phyloP scores from a whole-genome alignment of 345 rosid species.

The Geranium brycei region DNA sequence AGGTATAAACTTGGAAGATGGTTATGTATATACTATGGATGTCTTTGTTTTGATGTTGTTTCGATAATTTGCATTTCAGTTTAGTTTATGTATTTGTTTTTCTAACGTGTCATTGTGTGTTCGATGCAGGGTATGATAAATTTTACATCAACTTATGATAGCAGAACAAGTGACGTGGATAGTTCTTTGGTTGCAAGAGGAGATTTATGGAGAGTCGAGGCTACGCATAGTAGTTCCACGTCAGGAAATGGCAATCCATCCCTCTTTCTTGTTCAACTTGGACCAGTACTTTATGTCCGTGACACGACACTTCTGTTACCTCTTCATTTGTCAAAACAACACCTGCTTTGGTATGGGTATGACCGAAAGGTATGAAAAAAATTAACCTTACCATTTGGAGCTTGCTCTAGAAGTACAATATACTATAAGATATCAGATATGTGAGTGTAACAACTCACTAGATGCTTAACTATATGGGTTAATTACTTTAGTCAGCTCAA shows the following conservation, averaged over 20 bases:
- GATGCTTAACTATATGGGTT: neutral
- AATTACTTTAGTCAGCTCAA: too few species aligned
- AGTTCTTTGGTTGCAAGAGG: slow-evolving; percentile 81
- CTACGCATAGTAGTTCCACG: slow-evolving; percentile 52
- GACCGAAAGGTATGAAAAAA: slow-evolving; percentile 63
- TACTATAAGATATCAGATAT: too few species aligned
- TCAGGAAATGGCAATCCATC: slow-evolving; percentile 58
- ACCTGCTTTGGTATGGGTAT: slow-evolving; percentile 96
- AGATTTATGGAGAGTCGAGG: slow-evolving; percentile 91
- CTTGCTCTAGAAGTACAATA: neutral
- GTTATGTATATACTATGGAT: too few species aligned
- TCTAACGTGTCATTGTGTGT: slow-evolving; percentile 5
- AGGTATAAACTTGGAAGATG: slow-evolving; percentile 28
- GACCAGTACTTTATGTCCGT: slow-evolving; percentile 79
- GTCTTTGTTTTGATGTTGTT: too few species aligned
- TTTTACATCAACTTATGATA: slow-evolving; percentile 69
- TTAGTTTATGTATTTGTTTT: neutral
- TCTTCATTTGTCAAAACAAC: slow-evolving; percentile 84
- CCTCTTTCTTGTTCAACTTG: slow-evolving; percentile 86
- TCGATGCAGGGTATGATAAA: slow-evolving; percentile 52
- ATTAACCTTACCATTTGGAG: neutral
- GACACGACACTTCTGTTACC: slow-evolving; percentile 84
- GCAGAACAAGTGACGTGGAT: slow-evolving; percentile 54
- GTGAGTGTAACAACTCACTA: neutral
- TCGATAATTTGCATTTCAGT: neutral